Evolutionary conservation across 129 eudicot species (phyloP).

Genomic region (Centella asiatica): DNA sequence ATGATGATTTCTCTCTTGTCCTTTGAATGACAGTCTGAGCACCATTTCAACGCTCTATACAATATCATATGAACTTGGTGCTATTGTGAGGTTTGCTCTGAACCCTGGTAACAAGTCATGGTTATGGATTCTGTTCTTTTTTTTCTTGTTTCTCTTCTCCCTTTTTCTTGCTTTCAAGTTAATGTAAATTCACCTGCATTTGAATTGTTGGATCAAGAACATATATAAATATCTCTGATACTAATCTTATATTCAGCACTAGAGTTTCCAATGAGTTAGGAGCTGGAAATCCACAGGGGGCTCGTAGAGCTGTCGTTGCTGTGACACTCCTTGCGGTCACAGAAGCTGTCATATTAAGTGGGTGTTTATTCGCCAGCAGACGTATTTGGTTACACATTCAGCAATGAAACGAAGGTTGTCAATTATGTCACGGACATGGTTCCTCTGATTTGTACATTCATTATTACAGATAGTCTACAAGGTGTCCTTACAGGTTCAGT

Average conservation of each 20-base stretch:
- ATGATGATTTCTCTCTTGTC: background rate
- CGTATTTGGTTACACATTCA: constrained; percentile 58
- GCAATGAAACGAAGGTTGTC: constrained; percentile 61
- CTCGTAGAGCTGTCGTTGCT: constrained; percentile 44
- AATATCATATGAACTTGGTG: constrained; percentile 54
- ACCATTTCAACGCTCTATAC: constrained; percentile 52
- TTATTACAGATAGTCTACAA: constrained; percentile 50
- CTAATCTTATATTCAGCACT: constrained; percentile 51
- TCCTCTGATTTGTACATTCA: constrained; percentile 53
- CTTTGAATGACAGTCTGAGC: constrained; percentile 48
- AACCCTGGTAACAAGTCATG: no score
- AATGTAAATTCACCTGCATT: no score
- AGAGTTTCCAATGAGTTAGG: constrained; percentile 67
- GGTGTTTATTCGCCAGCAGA: constrained; percentile 39
- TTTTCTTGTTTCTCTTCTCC: no score
- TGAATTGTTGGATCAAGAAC: no score
- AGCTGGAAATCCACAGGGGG: constrained; percentile 55
- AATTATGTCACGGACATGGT: constrained; percentile 59
- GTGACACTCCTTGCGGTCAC: constrained; percentile 42
- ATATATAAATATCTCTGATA: no score
- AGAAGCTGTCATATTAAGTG: constrained; percentile 27
- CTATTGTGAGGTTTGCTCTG: constrained; percentile 66
- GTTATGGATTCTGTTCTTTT: no score
- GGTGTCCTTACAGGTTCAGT: constrained; percentile 56
- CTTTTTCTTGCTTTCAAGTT: no score